phyloP scores from a whole-genome alignment of 148 eudicot genomes.

The Euryodendron excelsum region DNA sequence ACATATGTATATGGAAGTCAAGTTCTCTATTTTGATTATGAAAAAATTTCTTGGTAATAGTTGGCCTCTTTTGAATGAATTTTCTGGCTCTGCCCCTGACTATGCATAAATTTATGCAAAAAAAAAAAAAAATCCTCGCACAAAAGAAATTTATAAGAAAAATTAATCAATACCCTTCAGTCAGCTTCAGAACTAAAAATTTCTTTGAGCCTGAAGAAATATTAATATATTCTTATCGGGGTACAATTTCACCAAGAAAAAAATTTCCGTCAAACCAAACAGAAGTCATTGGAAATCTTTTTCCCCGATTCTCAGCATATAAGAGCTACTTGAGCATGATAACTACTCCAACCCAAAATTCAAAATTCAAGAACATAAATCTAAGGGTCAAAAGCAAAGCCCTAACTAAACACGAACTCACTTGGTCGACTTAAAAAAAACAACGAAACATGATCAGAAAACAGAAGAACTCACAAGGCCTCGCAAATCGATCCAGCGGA shows the following conservation, averaged over 20 bases:
- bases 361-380: background rate
- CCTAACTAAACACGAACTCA: background rate
- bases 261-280: background rate
- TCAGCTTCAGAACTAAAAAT: background rate
- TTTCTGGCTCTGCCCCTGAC: no score
- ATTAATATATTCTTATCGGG: background rate
- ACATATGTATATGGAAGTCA: no score
- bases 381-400: background rate
- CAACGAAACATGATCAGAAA: background rate
- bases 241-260: background rate
- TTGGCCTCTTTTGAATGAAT: no score
- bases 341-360: background rate
- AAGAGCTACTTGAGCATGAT: background rate
- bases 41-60: no score
- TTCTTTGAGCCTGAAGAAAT: background rate
- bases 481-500: slow-evolving; percentile 40
- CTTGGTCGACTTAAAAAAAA: background rate
- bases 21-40: no score
- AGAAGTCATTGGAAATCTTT: background rate
- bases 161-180: background rate
- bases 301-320: background rate
- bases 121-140: background rate
- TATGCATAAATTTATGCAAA: background rate
- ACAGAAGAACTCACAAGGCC: slow-evolving; percentile 38
- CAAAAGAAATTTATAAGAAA: background rate